Conservation (phyloP, 2,329 filamentous ascomycete genomes). For the Trichoderma aggressivum region DNA sequence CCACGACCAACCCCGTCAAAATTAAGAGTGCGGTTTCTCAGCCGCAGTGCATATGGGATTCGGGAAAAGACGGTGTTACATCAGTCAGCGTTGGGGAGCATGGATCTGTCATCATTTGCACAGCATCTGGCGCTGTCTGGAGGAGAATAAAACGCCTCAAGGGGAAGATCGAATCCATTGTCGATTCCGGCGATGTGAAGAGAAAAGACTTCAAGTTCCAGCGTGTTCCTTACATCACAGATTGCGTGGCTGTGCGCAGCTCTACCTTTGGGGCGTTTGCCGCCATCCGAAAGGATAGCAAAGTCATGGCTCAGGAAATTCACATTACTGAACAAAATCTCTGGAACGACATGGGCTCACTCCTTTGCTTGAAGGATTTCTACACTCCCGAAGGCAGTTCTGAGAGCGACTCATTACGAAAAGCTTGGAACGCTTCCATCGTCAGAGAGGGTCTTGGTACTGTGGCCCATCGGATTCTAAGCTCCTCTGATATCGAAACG, state of each 20-base stretch:
- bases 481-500: conserved; percentile 62
- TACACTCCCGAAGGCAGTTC: conserved; percentile 38
- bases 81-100: conserved; percentile 87
- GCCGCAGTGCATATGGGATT: conserved; percentile 83
- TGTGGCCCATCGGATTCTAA: conserved; percentile 52
- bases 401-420: conserved; percentile 39
- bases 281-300: conserved; percentile 78
- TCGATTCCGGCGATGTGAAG: conserved; percentile 52
- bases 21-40: conserved; percentile 77
- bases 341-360: conserved; percentile 67
- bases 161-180: conserved; percentile 61
- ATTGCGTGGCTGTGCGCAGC: conserved; percentile 78
- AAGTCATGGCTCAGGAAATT: conserved; percentile 72
- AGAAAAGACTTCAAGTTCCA: conserved; percentile 94
- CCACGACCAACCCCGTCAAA: conserved; percentile 89
- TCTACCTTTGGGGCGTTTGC: conserved; percentile 89
- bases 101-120: conserved; percentile 91
- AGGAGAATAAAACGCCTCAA: conserved; percentile 78
- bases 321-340: conserved; percentile 63
- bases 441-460: conserved; percentile 46
- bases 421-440: conserved; percentile 34
- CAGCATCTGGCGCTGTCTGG: conserved; percentile 90
- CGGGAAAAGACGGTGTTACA: conserved; percentile 78
- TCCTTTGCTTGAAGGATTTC: conserved; percentile 67
- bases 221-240: conserved; percentile 81